Evolutionary conservation across 108 stramenopile species (phyloP), one percentile per base, ranked within the genome.

Genomic region (Craspedostauros australis): DNA sequence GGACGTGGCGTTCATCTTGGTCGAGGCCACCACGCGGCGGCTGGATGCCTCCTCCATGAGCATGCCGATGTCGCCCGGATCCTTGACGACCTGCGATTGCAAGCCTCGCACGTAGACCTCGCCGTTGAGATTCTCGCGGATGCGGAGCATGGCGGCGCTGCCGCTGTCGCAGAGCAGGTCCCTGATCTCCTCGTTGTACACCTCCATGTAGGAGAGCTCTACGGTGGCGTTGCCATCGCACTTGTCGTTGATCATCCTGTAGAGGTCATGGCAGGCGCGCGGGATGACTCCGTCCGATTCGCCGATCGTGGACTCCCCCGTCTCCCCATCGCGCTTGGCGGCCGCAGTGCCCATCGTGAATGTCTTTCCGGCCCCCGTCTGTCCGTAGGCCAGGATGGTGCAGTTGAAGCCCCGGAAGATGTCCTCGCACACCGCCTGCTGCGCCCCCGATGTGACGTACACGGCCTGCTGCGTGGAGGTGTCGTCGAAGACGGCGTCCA

Each of bases 141-240:
- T 66, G 25, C 56, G 43, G 30, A 72, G 43, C 27, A 52, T 33
- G 2, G 28, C 11, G 39, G 33, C 72, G 44, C 26, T 72, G 42
- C 38, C 31, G 39, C 69, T 63, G 25, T 77, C 77, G 18, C 72
- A 50, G 8, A 73, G 54, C 47, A 88, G 53, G 25, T 70, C 59
- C 12, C 95, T 77, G 56, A 98, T 93, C 52, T 99, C 95, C 70
- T 99, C 99, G 72, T 98, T 98, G 77, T 99, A 99, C 43, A 99
- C 97, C 67, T 99, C 99, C 28, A 96, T 68, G 62, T 96, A 99
- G 32, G 83, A 86, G 5, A 94, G 84, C 37, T 94, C 73, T 26
- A 99, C 97, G 14, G 94, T 64, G 52, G 90, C 95, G 54, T 93
- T 92, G 37, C 87, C 78, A 15, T 76, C 79, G 47, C 82, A 76